Percentiles rank a stretch among this genome's conserved stretches.
These are phyloP conservation scores for Mikania micrantha DNA, from an alignment of 129 eudicot species.

Conservation along the genomic window DNA sequence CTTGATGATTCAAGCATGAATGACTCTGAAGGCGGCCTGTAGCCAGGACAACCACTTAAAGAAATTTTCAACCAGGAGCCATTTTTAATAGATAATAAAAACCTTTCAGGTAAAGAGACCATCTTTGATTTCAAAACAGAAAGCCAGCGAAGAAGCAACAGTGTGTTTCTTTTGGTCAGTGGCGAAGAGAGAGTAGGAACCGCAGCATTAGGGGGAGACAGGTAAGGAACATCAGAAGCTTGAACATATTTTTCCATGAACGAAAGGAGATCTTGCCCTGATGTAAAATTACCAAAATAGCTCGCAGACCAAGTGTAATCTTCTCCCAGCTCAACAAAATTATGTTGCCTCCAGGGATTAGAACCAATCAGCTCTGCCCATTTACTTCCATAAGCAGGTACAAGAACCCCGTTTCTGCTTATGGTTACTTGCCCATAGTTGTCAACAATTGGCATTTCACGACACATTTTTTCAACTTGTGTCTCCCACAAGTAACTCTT, in stretches of 20 bases:
- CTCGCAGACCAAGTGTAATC: conserved; percentile 21
- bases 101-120: conserved; percentile 15
- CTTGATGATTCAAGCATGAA: conserved; percentile 32
- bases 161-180: conserved; percentile 24
- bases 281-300: conserved; percentile 17
- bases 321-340: conserved; percentile 43
- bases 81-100: conserved; percentile 30
- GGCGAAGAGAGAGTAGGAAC: conserved; percentile 38
- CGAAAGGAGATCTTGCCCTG: conserved; percentile 11
- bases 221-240: conserved; percentile 43
- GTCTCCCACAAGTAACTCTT: background rate
- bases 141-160: conserved; percentile 44
- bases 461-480: conserved; percentile 15
- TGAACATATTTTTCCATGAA: conserved; percentile 20
- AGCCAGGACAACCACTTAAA: conserved; percentile 24
- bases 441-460: conserved; percentile 38
- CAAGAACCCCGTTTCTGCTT: conserved; percentile 31
- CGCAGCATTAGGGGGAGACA: conserved; percentile 39
- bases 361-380: conserved; percentile 49
- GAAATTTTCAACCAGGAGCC: conserved; percentile 53
- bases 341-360: conserved; percentile 46
- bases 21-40: conserved; percentile 43
- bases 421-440: conserved; percentile 27
- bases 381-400: conserved; percentile 48
- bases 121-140: background rate